Conservation (phyloP, 2,329 filamentous ascomycete genomes). For the Dothideomycetes sp. region DNA sequence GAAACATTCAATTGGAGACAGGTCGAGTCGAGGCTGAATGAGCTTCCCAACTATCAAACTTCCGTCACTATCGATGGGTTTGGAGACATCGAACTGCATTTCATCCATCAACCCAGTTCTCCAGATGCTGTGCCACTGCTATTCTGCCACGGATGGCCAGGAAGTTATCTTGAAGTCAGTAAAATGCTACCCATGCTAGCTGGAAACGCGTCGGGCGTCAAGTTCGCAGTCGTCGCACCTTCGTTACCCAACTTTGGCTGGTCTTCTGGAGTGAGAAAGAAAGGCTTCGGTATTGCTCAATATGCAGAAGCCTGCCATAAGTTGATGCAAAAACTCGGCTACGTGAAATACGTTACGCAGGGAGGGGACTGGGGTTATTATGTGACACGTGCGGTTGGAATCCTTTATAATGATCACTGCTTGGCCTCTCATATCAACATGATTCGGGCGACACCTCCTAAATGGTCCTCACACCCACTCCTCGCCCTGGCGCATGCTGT, state of each 20-base stretch:
- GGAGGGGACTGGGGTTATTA: constrained; percentile 63
- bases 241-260: constrained; percentile 47
- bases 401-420: constrained; percentile 46
- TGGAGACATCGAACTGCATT: constrained; percentile 51
- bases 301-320: constrained; percentile 56
- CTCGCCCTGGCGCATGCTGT: constrained; percentile 46
- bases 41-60: constrained; percentile 48
- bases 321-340: constrained; percentile 59
- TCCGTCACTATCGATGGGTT: constrained; percentile 46
- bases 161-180: constrained; percentile 55
- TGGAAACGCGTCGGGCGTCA: constrained; percentile 26
- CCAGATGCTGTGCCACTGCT: constrained; percentile 50
- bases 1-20: constrained; percentile 49
- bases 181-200: constrained; percentile 46
- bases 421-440: constrained; percentile 55
- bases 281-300: constrained; percentile 47
- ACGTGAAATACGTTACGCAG: constrained; percentile 47
- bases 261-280: constrained; percentile 33
- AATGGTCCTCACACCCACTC: constrained; percentile 40
- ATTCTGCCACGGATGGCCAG: constrained; percentile 61
- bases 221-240: constrained; percentile 28
- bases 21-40: constrained; percentile 48
- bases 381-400: constrained; percentile 51
- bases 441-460: constrained; percentile 39
- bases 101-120: constrained; percentile 47